A percentile compares a stretch with the other conserved stretches of the same genome.
Conservation (phyloP, 371 early-diverging fungal genomes). For the Phascolomyces articulosus region DNA sequence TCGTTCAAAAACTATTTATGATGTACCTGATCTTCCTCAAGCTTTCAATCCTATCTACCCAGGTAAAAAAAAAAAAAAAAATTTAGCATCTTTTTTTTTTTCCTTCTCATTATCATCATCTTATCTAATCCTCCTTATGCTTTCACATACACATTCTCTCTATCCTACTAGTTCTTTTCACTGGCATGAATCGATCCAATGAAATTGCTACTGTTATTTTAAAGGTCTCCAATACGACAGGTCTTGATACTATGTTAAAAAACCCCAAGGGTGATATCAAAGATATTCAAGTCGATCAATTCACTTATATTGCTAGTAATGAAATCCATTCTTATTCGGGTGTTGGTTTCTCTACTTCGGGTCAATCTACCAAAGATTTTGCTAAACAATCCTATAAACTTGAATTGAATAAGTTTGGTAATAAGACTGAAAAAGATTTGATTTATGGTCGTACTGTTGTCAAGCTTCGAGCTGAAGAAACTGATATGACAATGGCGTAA, state of each 20-base stretch:
- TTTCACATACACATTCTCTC: too few species aligned
- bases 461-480: slow-evolving; percentile 53
- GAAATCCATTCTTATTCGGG: slow-evolving; percentile 41
- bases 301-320: slow-evolving; percentile 45
- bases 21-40: slow-evolving; percentile 54
- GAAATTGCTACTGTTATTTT: slow-evolving; percentile 29
- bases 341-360: slow-evolving; percentile 44
- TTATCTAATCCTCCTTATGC: too few species aligned
- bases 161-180: slow-evolving; percentile 38
- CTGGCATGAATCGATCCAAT: slow-evolving; percentile 39
- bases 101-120: too few species aligned
- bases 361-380: slow-evolving; percentile 50
- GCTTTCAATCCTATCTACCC: slow-evolving; percentile 44
- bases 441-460: slow-evolving; percentile 43
- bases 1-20: slow-evolving; percentile 37
- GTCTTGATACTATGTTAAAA: slow-evolving; percentile 16
- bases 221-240: slow-evolving; percentile 14
- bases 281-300: slow-evolving; percentile 14
- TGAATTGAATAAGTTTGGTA: slow-evolving; percentile 38
- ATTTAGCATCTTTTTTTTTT: too few species aligned
- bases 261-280: slow-evolving; percentile 15
- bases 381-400: slow-evolving; percentile 55
- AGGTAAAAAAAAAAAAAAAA: slow-evolving; percentile 18
- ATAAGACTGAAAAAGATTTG: slow-evolving; percentile 21
- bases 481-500: slow-evolving; percentile 47